Evolutionary conservation across 2,329 filamentous ascomycete genomes (phyloP).

Genomic region (Beauveria medogensis): DNA sequence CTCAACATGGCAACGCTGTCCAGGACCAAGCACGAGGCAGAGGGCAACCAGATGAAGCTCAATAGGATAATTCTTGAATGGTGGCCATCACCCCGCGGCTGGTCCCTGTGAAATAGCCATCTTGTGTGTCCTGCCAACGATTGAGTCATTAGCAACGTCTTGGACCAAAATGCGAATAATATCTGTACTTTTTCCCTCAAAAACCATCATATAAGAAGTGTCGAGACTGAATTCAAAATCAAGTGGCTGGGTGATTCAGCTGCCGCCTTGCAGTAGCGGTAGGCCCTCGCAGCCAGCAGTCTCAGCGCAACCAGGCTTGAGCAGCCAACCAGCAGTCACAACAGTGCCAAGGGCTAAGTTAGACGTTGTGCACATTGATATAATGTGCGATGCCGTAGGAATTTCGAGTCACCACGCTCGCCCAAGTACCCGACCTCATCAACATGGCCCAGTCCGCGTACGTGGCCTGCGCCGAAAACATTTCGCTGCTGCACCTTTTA

Average conservation of each 20-base stretch:
- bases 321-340: neutral
- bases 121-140: too few species aligned
- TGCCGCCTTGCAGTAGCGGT: neutral
- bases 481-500: neutral
- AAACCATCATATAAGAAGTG: too few species aligned
- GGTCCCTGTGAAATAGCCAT: too few species aligned
- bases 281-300: neutral
- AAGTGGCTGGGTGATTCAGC: neutral
- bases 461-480: neutral
- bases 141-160: too few species aligned
- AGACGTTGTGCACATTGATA: too few species aligned
- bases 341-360: too few species aligned
- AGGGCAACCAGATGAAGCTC: too few species aligned
- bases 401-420: neutral
- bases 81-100: too few species aligned
- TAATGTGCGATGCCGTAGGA: too few species aligned
- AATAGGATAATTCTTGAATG: accelerated
- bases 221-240: neutral
- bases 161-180: too few species aligned
- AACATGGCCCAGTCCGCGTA: neutral
- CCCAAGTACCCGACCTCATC: neutral
- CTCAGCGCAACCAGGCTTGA: neutral
- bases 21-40: too few species aligned
- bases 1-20: too few species aligned
- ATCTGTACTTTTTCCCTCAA: neutral